Evolutionary conservation across 140 eudicot genomes (phyloP).

Genomic region (Stevia rebaudiana): DNA sequence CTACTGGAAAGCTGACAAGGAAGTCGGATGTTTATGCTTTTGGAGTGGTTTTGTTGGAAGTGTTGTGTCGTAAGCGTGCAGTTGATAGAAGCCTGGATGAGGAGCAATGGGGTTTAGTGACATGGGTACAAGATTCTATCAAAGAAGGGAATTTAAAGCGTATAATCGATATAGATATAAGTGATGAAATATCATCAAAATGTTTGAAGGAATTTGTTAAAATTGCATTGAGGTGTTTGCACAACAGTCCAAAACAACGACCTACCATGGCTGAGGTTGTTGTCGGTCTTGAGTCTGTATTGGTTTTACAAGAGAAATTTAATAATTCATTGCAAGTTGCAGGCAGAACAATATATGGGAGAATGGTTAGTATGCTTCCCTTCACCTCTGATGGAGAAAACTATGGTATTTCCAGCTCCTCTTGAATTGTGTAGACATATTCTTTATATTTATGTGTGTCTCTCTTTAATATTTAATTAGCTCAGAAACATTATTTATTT

Average conservation of each 20-base stretch:
- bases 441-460: not conserved
- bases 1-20: conserved; percentile 23
- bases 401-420: conserved; percentile 12
- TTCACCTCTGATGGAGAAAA: not conserved
- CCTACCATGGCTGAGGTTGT: conserved; percentile 24
- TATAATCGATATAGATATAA: conserved; percentile 21
- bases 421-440: not conserved
- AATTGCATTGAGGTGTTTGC: conserved; percentile 21
- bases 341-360: not conserved
- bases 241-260: conserved; percentile 7
- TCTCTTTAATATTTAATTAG: too few relatives aligned
- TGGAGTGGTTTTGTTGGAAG: conserved; percentile 39
- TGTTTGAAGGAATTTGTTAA: conserved; percentile 15
- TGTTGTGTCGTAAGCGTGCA: conserved; percentile 21
- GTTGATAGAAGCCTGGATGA: conserved; percentile 21
- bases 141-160: conserved; percentile 8
- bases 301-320: conserved; percentile 16
- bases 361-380: not conserved
- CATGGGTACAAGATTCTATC: conserved; percentile 23
- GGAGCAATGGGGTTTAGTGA: conserved; percentile 17
- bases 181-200: conserved; percentile 6
- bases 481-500: too few relatives aligned
- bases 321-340: not conserved
- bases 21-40: conserved; percentile 37
- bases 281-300: conserved; percentile 10